Evolutionary conservation across 2,329 filamentous ascomycete genomes (phyloP), one percentile per base, ranked within the genome.

Genomic region (Fusarium buharicum): DNA sequence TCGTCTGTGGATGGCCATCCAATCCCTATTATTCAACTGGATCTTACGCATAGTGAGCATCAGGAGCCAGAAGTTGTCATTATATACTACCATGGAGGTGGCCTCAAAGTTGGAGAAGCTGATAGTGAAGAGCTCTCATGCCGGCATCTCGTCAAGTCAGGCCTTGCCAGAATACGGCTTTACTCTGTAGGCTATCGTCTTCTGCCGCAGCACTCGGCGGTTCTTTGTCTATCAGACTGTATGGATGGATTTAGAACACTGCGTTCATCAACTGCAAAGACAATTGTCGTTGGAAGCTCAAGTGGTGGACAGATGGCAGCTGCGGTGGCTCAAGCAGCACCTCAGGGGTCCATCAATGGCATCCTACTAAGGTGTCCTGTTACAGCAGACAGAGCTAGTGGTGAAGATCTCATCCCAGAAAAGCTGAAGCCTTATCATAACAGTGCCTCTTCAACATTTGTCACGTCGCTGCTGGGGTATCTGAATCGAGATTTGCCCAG

Each of bases 71-170:
- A 72, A 6, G 56, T 70, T 4, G 59, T 77, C 7, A 67, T 81
- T 11, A 61, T 83, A 16, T 83, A 82, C 67, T 80, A 78, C 62
- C 81, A 83, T 60, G 81, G 81, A 10, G 81, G 81, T 13, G 80
- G 79, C 0, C 70, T 84, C 3, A 70, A 70, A 24, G 78, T 83
- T 28, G 81, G 81, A 11, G 79, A 82, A 49, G 77, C 79, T 3
- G 79, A 82, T 58, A 81, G 77, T 56, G 81, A 84, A 64, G 80
- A 84, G 41, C 69, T 82, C 2, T 77, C 79, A 2, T 82, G 79
- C 63, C 75, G 80, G 0, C 76, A 74, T 22, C 74, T 83, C 18
- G 64, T 77, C 22, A 73, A 75, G 18, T 70, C 59, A 8, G 55
- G 73, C 7, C 52, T 72, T 0, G 55, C 59, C 9, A 61, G 66